Percentiles rank a stretch among this genome's conserved stretches.
phyloP scores from a whole-genome alignment of 495 filamentous ascomycete genomes.

The Hypoxylon fuscum region DNA sequence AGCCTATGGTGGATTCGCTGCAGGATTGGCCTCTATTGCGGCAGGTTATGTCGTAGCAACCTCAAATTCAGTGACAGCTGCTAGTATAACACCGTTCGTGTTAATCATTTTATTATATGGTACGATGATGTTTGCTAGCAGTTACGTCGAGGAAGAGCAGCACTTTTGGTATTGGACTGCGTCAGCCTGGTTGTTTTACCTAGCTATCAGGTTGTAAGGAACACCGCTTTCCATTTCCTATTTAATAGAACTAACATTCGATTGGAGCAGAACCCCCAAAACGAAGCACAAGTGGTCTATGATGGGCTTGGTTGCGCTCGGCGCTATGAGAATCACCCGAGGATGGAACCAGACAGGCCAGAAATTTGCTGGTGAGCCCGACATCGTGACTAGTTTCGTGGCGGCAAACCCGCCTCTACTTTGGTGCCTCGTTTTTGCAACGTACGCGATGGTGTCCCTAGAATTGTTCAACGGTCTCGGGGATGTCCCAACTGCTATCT shows the following conservation, averaged over 20 bases:
- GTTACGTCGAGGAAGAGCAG: constrained; percentile 97
- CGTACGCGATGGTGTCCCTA: constrained; percentile 64
- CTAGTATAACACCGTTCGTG: constrained; percentile 40
- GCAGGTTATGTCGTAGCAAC: constrained; percentile 36
- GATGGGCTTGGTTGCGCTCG: constrained; percentile 45
- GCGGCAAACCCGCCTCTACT: constrained; percentile 67
- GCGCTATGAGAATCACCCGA: constrained; percentile 69
- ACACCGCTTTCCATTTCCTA: neutral
- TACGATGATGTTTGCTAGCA: constrained; percentile 95
- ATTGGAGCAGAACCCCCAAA: constrained; percentile 15
- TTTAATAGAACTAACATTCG: constrained; percentile 20
- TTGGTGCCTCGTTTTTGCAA: constrained; percentile 76
- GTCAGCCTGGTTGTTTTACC: constrained; percentile 76
- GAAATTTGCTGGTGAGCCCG: constrained; percentile 87
- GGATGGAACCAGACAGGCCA: constrained; percentile 98
- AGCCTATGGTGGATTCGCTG: constrained; percentile 43
- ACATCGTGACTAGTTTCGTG: constrained; percentile 78
- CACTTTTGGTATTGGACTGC: constrained; percentile 97
- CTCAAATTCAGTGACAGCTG: constrained; percentile 16
- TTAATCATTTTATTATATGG: constrained; percentile 68
- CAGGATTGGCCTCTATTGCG: constrained; percentile 32
- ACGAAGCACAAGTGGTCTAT: constrained; percentile 5
- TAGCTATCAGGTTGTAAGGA: constrained; percentile 61
- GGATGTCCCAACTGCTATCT: constrained; percentile 43
- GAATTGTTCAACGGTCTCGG: constrained; percentile 48